These are phyloP conservation scores for Lentinula guzmanii DNA, from an alignment of 768 basidiomycete species.

Conservation along the genomic window DNA sequence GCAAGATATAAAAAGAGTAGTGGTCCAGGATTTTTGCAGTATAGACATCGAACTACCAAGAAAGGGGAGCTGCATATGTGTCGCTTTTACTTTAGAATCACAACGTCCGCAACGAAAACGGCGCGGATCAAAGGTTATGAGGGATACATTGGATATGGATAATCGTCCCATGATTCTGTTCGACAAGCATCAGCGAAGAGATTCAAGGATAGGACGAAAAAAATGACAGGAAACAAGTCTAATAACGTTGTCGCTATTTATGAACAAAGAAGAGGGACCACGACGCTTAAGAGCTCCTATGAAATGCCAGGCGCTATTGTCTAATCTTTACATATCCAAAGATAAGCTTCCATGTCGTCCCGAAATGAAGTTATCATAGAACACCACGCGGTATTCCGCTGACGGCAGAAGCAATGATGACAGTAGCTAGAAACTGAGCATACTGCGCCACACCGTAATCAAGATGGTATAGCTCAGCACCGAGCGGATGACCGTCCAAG, in stretches of 20 bases:
- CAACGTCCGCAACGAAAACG: neutral
- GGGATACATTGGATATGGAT: conserved; percentile 1
- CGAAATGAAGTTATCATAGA: no score
- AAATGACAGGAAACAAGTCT: neutral
- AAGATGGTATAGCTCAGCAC: no score
- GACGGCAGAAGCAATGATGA: no score
- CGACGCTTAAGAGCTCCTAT: no score
- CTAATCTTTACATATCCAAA: no score
- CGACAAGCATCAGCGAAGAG: neutral
- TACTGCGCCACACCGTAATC: neutral
- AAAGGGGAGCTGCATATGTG: neutral
- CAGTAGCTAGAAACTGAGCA: neutral
- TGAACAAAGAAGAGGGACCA: no score
- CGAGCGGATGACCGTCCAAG: no score
- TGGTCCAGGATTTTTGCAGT: neutral
- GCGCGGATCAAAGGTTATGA: neutral
- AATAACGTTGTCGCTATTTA: no score
- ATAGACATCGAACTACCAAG: neutral
- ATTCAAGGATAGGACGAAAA: neutral
- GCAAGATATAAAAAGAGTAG: neutral
- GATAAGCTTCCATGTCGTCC: no score
- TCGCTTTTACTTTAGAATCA: neutral
- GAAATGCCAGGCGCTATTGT: no score
- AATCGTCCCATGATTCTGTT: conserved; percentile 2
- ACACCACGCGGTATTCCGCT: no score